These are phyloP conservation scores for Penicillium thymicola DNA, from an alignment of 2,329 filamentous ascomycete species.

Conservation along the genomic window DNA sequence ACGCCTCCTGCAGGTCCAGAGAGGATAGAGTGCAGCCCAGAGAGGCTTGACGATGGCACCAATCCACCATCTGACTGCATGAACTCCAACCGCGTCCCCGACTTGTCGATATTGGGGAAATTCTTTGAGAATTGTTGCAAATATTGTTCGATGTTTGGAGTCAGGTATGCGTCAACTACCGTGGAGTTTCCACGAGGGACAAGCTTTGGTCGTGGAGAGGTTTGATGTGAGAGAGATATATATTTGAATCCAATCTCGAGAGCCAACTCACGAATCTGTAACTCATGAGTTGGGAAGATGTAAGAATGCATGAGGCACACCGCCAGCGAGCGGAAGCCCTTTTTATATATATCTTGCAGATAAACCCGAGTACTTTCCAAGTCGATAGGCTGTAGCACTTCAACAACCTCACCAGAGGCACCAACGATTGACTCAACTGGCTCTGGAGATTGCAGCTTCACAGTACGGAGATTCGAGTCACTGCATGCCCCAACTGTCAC, in stretches of 20 bases:
- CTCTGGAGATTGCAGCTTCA: background rate
- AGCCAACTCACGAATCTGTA: slow-evolving; percentile 68
- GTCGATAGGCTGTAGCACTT: slow-evolving; percentile 73
- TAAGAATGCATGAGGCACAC: slow-evolving; percentile 87
- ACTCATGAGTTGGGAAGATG: slow-evolving; percentile 79
- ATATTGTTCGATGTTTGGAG: slow-evolving; percentile 71
- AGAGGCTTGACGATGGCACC: slow-evolving; percentile 60
- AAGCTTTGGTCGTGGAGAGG: slow-evolving; percentile 81
- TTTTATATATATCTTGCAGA: slow-evolving; percentile 62
- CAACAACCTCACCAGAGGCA: slow-evolving; percentile 62
- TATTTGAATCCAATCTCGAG: slow-evolving; percentile 67
- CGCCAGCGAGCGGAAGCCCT: slow-evolving; percentile 71
- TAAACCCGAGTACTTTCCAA: slow-evolving; percentile 53
- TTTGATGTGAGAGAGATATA: slow-evolving; percentile 69
- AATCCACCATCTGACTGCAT: slow-evolving; percentile 84
- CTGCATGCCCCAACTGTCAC: slow-evolving; percentile 45
- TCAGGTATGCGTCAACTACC: slow-evolving; percentile 73
- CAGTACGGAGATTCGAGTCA: slow-evolving; percentile 23
- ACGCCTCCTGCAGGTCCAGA: slow-evolving; percentile 91
- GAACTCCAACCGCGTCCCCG: slow-evolving; percentile 10
- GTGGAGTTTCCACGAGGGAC: slow-evolving; percentile 69
- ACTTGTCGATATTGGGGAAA: background rate
- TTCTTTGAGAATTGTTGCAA: slow-evolving; percentile 40
- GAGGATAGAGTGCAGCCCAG: slow-evolving; percentile 77
- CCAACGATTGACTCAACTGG: background rate